Percentiles rank a stretch among this genome's conserved stretches.
Conservation (phyloP, 805 yeast species). For the Candida yuanshanica region DNA sequence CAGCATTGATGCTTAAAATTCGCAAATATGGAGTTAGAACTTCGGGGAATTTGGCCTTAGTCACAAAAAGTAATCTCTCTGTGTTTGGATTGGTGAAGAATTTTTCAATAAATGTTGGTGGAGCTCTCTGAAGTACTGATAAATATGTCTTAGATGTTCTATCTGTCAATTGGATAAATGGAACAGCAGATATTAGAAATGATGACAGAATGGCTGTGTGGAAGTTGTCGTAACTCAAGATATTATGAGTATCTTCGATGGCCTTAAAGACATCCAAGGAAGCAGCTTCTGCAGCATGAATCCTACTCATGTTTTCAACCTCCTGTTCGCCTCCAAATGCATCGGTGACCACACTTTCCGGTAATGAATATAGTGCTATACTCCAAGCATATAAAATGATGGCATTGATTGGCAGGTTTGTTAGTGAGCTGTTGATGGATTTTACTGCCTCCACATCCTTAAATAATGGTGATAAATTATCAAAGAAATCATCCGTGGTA, state of each 20-base stretch:
- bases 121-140: conserved; percentile 25
- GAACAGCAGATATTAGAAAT: conserved; percentile 28
- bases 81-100: conserved; percentile 30
- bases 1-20: conserved; percentile 56
- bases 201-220: conserved; percentile 41
- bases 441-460: conserved; percentile 34
- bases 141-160: conserved; percentile 27
- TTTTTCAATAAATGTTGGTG: conserved; percentile 33
- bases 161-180: conserved; percentile 43
- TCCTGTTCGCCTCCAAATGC: conserved; percentile 24
- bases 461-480: conserved; percentile 33
- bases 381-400: conserved; percentile 64
- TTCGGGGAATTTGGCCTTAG: conserved; percentile 73
- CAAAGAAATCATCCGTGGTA: conserved; percentile 37
- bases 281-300: conserved; percentile 26
- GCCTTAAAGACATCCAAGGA: conserved; percentile 40
- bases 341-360: conserved; percentile 40
- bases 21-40: conserved; percentile 55
- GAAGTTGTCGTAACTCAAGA: conserved; percentile 43
- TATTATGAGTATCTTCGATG: conserved; percentile 34
- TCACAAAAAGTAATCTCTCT: conserved; percentile 31
- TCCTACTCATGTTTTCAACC: conserved; percentile 7
- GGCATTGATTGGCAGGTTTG: conserved; percentile 35
- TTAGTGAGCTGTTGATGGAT: conserved; percentile 35
- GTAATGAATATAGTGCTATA: conserved; percentile 45